A percentile compares a stretch with the other conserved stretches of the same genome.
Evolutionary conservation across 2,329 filamentous ascomycete genomes (phyloP).

Genomic region (Fusarium sp.): DNA sequence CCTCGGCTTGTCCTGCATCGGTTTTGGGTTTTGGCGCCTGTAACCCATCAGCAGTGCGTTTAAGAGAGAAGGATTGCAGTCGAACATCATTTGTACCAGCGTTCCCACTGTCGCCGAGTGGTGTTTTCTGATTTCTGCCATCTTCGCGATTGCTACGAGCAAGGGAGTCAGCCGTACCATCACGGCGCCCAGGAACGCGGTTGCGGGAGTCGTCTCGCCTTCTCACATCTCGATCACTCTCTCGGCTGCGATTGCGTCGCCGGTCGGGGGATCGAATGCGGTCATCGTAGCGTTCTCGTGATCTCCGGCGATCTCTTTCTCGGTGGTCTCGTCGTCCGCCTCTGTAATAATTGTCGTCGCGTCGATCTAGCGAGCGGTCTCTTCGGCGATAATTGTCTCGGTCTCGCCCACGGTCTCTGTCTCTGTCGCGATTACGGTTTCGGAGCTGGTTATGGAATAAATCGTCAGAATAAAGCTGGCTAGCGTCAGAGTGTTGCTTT

Average conservation of each 20-base stretch:
- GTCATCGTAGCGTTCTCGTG: conserved; percentile 68
- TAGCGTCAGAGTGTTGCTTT: conserved; percentile 33
- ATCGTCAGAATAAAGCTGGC: conserved; percentile 54
- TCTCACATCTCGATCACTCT: conserved; percentile 71
- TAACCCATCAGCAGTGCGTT: conserved; percentile 40
- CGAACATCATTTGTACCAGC: conserved; percentile 68
- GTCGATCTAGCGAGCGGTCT: conserved; percentile 76
- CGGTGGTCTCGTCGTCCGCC: conserved; percentile 67
- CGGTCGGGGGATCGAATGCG: conserved; percentile 69
- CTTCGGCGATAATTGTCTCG: conserved; percentile 71
- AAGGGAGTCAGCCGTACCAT: conserved; percentile 77
- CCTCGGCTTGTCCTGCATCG: conserved; percentile 68
- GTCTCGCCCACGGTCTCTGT: conserved; percentile 64
- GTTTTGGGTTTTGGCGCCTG: conserved; percentile 64
- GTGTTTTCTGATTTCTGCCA: conserved; percentile 64
- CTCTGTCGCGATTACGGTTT: conserved; percentile 67
- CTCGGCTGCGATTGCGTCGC: conserved; percentile 72
- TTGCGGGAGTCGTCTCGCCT: conserved; percentile 81
- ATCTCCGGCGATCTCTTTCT: conserved; percentile 71
- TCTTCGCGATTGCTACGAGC: conserved; percentile 74
- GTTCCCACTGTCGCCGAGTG: conserved; percentile 59
- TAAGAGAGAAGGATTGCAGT: conserved; percentile 22
- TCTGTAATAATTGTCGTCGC: conserved; percentile 74
- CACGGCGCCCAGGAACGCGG: conserved; percentile 70
- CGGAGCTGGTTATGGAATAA: conserved; percentile 60